Percentiles rank a stretch among this genome's conserved stretches.
Conservation (phyloP, 495 filamentous ascomycete species). For the Talaromyces borbonicus region DNA sequence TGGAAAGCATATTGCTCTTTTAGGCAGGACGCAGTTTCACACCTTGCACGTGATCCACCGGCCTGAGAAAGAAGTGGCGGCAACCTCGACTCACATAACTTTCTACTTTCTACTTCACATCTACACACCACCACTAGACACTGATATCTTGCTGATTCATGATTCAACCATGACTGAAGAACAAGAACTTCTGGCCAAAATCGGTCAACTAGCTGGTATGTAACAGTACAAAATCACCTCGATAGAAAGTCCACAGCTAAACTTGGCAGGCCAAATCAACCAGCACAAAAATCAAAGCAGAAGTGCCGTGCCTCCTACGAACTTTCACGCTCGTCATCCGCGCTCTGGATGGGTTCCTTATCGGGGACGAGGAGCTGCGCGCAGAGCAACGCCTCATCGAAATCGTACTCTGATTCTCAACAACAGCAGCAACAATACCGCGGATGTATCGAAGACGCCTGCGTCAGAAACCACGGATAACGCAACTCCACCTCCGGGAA, state of each 20-base stretch:
- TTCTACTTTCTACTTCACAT: slow-evolving; percentile 6
- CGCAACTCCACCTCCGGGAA: slow-evolving; percentile 18
- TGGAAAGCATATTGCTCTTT: too few species aligned
- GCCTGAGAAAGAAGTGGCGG: slow-evolving; percentile 12
- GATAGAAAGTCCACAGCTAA: slow-evolving; percentile 8
- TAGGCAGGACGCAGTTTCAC: too few species aligned
- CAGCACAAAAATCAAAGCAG: slow-evolving; percentile 60
- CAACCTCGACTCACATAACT: not conserved
- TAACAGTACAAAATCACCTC: slow-evolving; percentile 5
- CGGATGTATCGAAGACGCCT: slow-evolving; percentile 9
- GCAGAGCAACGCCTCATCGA: slow-evolving; percentile 41
- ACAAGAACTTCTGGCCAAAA: slow-evolving; percentile 64
- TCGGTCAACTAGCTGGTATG: slow-evolving; percentile 66
- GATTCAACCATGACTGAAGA: slow-evolving; percentile 53
- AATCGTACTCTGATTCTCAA: slow-evolving; percentile 70
- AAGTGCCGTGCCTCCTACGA: slow-evolving; percentile 14
- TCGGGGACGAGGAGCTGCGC: slow-evolving; percentile 34
- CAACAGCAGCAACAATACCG: slow-evolving; percentile 44
- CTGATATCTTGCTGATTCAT: not conserved
- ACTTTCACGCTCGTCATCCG: slow-evolving; percentile 25
- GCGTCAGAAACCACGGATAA: slow-evolving; percentile 19
- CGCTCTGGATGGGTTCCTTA: slow-evolving; percentile 40
- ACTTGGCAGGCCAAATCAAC: slow-evolving; percentile 63
- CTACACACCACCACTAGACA: too few species aligned
- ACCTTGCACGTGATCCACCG: slow-evolving; percentile 11